phyloP scores from a whole-genome alignment of 192 early-diverging fungal genomes.

The Rhizophagus clarus region DNA sequence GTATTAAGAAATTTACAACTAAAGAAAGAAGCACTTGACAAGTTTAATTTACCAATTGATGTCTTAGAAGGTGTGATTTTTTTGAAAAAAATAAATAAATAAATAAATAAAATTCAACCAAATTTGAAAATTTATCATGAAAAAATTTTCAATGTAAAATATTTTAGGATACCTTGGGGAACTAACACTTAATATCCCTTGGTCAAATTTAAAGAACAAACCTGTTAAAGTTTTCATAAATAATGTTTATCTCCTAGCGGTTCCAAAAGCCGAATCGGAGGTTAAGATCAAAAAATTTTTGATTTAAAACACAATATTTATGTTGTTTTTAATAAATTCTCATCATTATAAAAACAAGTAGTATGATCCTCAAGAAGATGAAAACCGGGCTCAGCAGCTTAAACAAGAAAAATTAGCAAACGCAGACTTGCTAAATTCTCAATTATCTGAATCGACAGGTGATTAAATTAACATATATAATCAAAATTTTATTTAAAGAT shows the following conservation, averaged over 20 bases:
- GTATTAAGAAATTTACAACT: conserved; percentile 88
- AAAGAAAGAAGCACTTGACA: conserved; percentile 88
- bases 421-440: conserved; percentile 61
- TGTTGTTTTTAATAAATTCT: not conserved
- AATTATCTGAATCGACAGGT: conserved; percentile 37
- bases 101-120: not conserved
- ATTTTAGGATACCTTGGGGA: conserved; percentile 85
- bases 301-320: not conserved
- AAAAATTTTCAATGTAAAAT: not conserved
- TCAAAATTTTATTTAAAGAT: not conserved
- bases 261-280: conserved; percentile 73
- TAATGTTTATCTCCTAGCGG: conserved; percentile 86
- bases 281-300: conserved; percentile 36
- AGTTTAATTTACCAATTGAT: conserved; percentile 93
- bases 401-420: conserved; percentile 87
- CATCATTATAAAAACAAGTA: conserved; percentile 33
- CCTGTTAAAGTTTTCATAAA: conserved; percentile 89
- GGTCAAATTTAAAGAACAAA: conserved; percentile 94
- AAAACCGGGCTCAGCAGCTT: conserved; percentile 70
- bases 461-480: not conserved
- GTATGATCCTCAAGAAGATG: conserved; percentile 83
- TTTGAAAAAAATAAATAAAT: too few relatives aligned
- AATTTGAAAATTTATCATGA: not conserved
- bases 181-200: conserved; percentile 92
- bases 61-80: conserved; percentile 72